A percentile compares a stretch with the other conserved stretches of the same genome.
These are phyloP conservation scores for Dictyostelium purpureum DNA, from an alignment of 78 protist species.

Conservation along the genomic window DNA sequence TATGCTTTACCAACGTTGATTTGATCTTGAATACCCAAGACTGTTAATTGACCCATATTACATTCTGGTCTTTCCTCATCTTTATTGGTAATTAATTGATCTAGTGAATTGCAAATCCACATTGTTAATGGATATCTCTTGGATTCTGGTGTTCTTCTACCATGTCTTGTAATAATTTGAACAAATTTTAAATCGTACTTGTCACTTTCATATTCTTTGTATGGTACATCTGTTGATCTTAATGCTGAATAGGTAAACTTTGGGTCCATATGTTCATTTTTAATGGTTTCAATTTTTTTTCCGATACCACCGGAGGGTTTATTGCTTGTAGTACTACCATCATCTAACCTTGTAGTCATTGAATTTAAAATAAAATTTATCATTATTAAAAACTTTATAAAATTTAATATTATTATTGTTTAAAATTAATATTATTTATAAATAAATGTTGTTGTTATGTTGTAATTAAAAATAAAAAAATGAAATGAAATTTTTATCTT, in stretches of 20 bases:
- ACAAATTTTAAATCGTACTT: slow-evolving; percentile 23
- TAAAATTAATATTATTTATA: too few species aligned
- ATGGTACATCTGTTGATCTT: slow-evolving; percentile 3
- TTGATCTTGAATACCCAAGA: slow-evolving; percentile 39
- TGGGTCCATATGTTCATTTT: not conserved
- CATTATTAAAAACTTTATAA: too few species aligned
- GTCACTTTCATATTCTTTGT: slow-evolving; percentile 5
- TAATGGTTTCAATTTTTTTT: not conserved
- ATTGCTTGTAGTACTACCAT: too few species aligned
- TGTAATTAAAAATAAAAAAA: too few species aligned
- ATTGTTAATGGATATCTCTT: slow-evolving; percentile 11
- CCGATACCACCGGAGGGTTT: too few species aligned
- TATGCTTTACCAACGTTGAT: slow-evolving; percentile 56
- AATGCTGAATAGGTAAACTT: not conserved
- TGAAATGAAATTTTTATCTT: too few species aligned
- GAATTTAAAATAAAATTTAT: too few species aligned
- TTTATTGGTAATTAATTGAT: slow-evolving; percentile 31
- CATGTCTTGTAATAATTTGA: slow-evolving; percentile 67
- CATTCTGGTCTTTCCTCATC: slow-evolving; percentile 42
- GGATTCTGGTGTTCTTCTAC: slow-evolving; percentile 70
- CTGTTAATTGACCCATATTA: slow-evolving; percentile 48
- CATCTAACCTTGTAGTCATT: too few species aligned
- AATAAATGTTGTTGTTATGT: too few species aligned
- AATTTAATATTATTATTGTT: too few species aligned
- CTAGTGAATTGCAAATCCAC: slow-evolving; percentile 56